These are phyloP conservation scores for Boletus subparvulus DNA, from an alignment of 768 basidiomycete genomes.

Conservation along the genomic window DNA sequence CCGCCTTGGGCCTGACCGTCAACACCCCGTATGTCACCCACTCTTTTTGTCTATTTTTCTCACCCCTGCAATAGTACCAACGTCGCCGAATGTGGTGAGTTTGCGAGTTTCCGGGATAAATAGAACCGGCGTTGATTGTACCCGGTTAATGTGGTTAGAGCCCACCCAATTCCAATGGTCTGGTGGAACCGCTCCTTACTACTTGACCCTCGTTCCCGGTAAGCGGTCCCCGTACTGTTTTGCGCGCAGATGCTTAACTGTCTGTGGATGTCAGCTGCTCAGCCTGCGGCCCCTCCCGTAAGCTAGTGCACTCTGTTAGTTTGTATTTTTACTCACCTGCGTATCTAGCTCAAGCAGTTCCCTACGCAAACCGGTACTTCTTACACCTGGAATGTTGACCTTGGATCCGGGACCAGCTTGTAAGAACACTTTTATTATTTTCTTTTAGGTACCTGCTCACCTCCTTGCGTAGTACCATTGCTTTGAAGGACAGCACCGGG, in stretches of 20 bases:
- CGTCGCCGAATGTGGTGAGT: slow-evolving; percentile 53
- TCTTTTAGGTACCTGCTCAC: neutral
- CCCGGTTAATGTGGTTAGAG: slow-evolving; percentile 40
- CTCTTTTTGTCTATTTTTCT: neutral
- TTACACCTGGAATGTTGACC: slow-evolving; percentile 57
- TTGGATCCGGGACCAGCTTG: slow-evolving; percentile 46
- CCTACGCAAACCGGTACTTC: slow-evolving; percentile 40
- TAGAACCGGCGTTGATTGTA: neutral
- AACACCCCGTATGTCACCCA: slow-evolving; percentile 56
- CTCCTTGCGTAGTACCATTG: slow-evolving; percentile 43
- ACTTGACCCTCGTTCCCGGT: slow-evolving; percentile 62
- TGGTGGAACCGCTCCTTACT: slow-evolving; percentile 57
- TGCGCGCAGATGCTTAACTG: neutral
- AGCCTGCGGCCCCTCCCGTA: slow-evolving; percentile 52
- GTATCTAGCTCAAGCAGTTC: slow-evolving; percentile 53
- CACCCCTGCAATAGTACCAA: slow-evolving; percentile 29
- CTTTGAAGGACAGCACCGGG: slow-evolving; percentile 61
- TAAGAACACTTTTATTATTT: slow-evolving; percentile 20
- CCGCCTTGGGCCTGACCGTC: slow-evolving; percentile 49
- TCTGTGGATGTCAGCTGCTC: slow-evolving; percentile 44
- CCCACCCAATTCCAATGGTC: slow-evolving; percentile 57
- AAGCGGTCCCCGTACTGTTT: slow-evolving; percentile 2
- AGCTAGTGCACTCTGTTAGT: slow-evolving; percentile 11
- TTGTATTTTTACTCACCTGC: slow-evolving; percentile 7
- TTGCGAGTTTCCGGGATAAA: neutral